These are phyloP conservation scores for Saturnispora ahearnii DNA, from an alignment of 805 yeast species.

Conservation along the genomic window DNA sequence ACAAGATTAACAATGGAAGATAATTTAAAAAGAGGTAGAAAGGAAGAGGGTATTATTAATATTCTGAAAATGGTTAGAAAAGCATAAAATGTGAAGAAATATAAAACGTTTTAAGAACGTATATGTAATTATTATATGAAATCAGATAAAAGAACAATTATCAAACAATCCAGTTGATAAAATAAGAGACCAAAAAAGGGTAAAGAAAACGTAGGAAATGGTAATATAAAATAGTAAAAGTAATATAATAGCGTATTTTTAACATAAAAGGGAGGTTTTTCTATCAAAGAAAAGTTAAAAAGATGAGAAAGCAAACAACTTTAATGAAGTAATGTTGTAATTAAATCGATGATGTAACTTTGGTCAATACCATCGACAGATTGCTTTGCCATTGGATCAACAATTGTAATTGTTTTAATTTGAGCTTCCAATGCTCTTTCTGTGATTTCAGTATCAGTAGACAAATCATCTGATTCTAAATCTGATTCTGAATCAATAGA, in stretches of 20 bases:
- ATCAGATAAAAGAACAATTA: too few relatives aligned
- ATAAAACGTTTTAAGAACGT: not conserved
- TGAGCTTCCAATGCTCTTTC: not conserved
- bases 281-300: not conserved
- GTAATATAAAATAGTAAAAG: not conserved
- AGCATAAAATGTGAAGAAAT: not conserved
- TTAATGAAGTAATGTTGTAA: not conserved
- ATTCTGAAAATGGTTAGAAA: conserved; percentile 8
- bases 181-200: not conserved
- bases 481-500: not conserved
- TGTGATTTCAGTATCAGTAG: not conserved
- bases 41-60: conserved; percentile 21
- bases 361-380: not conserved
- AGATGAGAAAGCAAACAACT: not conserved
- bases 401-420: not conserved
- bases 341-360: not conserved
- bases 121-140: too few relatives aligned
- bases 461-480: not conserved
- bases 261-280: not conserved
- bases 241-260: too few relatives aligned
- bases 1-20: conserved; percentile 16
- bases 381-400: not conserved
- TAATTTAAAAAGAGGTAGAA: conserved; percentile 11
- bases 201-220: not conserved
- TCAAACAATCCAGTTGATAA: too few relatives aligned